Conservation (phyloP, 257 asterid species). For the Leonotis leonurus region DNA sequence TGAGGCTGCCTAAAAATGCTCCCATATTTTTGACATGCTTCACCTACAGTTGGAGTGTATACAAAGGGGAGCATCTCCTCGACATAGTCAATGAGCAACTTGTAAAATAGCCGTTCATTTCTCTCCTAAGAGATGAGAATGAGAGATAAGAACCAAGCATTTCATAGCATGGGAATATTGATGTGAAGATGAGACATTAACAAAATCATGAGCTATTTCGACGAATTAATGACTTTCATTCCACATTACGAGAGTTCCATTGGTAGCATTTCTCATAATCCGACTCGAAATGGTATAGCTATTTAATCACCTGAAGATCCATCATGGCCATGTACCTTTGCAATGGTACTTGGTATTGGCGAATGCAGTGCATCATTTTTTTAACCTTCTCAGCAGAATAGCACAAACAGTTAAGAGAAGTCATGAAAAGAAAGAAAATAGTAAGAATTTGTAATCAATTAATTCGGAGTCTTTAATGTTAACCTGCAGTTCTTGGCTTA, state of each 20-base stretch:
- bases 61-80: slow-evolving; percentile 73
- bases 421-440: neutral
- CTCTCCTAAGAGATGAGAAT: slow-evolving; percentile 41
- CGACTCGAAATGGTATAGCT: neutral
- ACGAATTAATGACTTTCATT: neutral
- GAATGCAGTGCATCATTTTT: slow-evolving; percentile 59
- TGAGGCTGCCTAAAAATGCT: slow-evolving; percentile 64
- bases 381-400: slow-evolving; percentile 48
- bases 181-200: neutral
- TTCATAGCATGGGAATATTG: neutral
- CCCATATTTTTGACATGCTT: slow-evolving; percentile 79
- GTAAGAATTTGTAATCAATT: slow-evolving; percentile 4
- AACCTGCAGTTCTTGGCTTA: slow-evolving; percentile 86
- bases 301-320: slow-evolving; percentile 65
- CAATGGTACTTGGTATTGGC: slow-evolving; percentile 61
- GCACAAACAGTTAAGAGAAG: slow-evolving; percentile 3
- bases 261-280: neutral
- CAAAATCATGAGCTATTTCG: neutral
- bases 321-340: slow-evolving; percentile 80
- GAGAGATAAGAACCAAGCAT: neutral
- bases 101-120: slow-evolving; percentile 62
- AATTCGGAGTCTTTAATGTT: neutral
- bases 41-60: slow-evolving; percentile 74
- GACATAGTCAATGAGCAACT: slow-evolving; percentile 65
- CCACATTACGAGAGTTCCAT: neutral